A percentile compares a stretch with the other conserved stretches of the same genome.
phyloP scores from a whole-genome alignment of 1,284 basidiomycete genomes.

The Marasmius sp. region DNA sequence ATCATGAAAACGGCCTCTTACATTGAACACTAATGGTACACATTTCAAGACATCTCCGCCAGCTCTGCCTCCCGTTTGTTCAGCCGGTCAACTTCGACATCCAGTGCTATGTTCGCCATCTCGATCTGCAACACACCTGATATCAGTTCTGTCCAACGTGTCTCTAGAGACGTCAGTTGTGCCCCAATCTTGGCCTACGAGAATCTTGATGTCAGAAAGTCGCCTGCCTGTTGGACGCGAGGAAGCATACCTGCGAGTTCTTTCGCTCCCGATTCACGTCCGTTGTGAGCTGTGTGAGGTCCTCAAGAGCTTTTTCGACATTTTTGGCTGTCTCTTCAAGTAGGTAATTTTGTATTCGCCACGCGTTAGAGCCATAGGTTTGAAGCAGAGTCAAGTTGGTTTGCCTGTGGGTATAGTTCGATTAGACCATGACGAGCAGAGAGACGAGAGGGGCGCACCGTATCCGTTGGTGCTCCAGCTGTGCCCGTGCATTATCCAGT shows the following conservation, averaged over 20 bases:
- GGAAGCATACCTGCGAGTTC: slow-evolving; percentile 69
- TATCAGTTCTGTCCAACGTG: slow-evolving; percentile 86
- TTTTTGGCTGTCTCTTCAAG: slow-evolving; percentile 78
- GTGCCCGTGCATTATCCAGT: slow-evolving; percentile 78
- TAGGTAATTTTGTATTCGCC: slow-evolving; percentile 89
- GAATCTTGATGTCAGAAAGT: neutral
- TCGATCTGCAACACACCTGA: slow-evolving; percentile 87
- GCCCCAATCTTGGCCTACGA: slow-evolving; percentile 70
- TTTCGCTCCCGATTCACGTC: slow-evolving; percentile 87
- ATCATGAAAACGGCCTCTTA: neutral
- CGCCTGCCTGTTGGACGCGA: neutral
- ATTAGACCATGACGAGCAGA: neutral
- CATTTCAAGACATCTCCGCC: slow-evolving; percentile 32
- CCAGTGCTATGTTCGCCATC: slow-evolving; percentile 86
- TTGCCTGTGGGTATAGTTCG: slow-evolving; percentile 49
- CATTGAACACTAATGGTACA: neutral
- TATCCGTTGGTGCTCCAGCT: slow-evolving; percentile 87
- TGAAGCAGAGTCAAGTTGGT: slow-evolving; percentile 85
- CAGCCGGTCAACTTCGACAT: slow-evolving; percentile 67
- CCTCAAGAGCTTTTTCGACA: slow-evolving; percentile 71
- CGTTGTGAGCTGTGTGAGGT: slow-evolving; percentile 71
- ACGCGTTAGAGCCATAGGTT: slow-evolving; percentile 88
- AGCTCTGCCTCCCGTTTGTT: slow-evolving; percentile 60
- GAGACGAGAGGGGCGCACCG: slow-evolving; percentile 51
- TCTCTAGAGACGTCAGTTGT: slow-evolving; percentile 78